Evolutionary conservation across 345 rosid genomes (phyloP).

Genomic region (Gossypium anomalum): DNA sequence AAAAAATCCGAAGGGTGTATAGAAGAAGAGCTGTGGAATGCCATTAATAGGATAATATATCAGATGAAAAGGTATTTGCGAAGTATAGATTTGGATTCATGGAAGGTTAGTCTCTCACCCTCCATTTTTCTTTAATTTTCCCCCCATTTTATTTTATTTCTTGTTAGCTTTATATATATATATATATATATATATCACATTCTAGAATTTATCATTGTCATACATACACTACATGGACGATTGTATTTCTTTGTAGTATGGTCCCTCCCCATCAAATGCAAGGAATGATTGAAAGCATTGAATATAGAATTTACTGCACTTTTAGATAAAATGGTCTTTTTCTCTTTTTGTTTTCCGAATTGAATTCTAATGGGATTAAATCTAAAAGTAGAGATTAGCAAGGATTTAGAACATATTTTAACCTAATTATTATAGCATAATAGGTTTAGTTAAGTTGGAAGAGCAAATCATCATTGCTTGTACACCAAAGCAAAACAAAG

Average conservation of each 20-base stretch:
- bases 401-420: no score
- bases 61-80: conserved; percentile 9
- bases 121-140: background rate
- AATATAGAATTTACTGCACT: background rate
- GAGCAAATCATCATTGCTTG: no score
- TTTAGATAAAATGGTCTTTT: no score
- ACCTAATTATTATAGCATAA: no score
- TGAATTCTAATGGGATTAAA: no score
- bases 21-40: conserved; percentile 39
- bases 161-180: background rate
- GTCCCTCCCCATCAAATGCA: background rate
- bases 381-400: no score
- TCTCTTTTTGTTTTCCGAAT: no score
- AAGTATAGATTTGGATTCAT: conserved; percentile 15
- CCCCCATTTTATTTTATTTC: no score
- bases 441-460: no score
- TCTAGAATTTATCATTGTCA: conserved; percentile 15
- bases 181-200: conserved; percentile 11
- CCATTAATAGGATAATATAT: conserved; percentile 29
- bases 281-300: conserved; percentile 3
- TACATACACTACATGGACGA: background rate
- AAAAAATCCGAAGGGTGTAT: conserved; percentile 40
- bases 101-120: conserved; percentile 29
- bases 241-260: background rate
- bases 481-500: no score